A percentile compares a stretch with the other conserved stretches of the same genome.
phyloP scores from a whole-genome alignment of 257 asterid species.

The Eucommia ulmoides region DNA sequence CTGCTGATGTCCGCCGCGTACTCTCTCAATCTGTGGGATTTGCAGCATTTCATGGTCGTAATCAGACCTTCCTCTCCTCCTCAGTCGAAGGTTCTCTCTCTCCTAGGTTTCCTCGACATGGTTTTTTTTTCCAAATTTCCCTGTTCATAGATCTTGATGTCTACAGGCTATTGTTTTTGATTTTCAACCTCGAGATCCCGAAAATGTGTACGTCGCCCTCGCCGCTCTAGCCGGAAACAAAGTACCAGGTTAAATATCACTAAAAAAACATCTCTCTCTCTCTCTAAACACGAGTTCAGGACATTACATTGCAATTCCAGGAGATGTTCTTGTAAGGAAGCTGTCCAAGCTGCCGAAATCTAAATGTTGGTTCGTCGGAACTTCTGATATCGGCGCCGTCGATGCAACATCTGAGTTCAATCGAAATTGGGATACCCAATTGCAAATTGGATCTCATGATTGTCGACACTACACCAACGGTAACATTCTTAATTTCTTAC shows the following conservation, averaged over 20 bases:
- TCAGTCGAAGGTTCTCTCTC: slow-evolving; percentile 13
- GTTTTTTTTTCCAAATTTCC: too few relatives aligned
- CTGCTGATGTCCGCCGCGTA: slow-evolving; percentile 41
- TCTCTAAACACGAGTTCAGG: not conserved
- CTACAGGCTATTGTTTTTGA: slow-evolving; percentile 50
- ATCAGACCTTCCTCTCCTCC: slow-evolving; percentile 24
- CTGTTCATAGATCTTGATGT: too few relatives aligned
- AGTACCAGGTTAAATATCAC: slow-evolving; percentile 30
- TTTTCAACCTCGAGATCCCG: slow-evolving; percentile 80
- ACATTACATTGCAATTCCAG: slow-evolving; percentile 16
- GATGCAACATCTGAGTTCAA: slow-evolving; percentile 38
- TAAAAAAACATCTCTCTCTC: not conserved
- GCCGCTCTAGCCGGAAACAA: slow-evolving; percentile 50
- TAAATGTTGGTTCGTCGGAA: slow-evolving; percentile 71
- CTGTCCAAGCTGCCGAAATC: slow-evolving; percentile 37
- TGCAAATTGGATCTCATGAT: slow-evolving; percentile 52
- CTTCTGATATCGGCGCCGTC: slow-evolving; percentile 23
- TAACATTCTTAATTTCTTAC: slow-evolving; percentile 4
- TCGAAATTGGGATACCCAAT: slow-evolving; percentile 40
- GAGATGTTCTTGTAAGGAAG: slow-evolving; percentile 45
- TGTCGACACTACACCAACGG: slow-evolving; percentile 64
- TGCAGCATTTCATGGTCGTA: slow-evolving; percentile 76
- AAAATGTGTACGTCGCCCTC: slow-evolving; percentile 41
- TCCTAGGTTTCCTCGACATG: not conserved
- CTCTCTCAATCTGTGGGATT: slow-evolving; percentile 42